phyloP scores from a whole-genome alignment of 2,329 filamentous ascomycete species.

The Cladophialophora exuberans region DNA sequence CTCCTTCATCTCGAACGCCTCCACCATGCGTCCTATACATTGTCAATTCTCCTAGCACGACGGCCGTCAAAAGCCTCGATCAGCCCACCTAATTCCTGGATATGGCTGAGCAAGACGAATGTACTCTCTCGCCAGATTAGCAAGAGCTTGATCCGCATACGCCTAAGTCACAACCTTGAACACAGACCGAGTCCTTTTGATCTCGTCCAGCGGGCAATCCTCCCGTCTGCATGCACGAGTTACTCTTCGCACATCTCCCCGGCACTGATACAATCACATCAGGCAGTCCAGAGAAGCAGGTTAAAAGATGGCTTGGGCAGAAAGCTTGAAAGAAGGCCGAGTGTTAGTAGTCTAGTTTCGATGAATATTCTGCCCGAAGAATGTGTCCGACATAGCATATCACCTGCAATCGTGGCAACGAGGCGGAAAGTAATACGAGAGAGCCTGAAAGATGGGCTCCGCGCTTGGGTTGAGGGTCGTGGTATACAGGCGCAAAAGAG shows the following conservation, averaged over 20 bases:
- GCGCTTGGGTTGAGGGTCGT: conserved; percentile 63
- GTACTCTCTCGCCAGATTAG: conserved; percentile 66
- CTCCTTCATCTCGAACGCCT: conserved; percentile 67
- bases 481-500: conserved; percentile 38
- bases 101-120: conserved; percentile 69
- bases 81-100: conserved; percentile 65
- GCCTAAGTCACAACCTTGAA: conserved; percentile 64
- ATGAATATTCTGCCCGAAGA: conserved; percentile 37
- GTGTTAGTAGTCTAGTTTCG: conserved; percentile 38
- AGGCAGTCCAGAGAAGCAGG: conserved; percentile 24
- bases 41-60: conserved; percentile 61
- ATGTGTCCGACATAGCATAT: conserved; percentile 46
- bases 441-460: conserved; percentile 67
- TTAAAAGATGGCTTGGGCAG: conserved; percentile 30
- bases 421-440: conserved; percentile 68
- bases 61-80: conserved; percentile 62
- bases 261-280: conserved; percentile 31
- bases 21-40: conserved; percentile 56
- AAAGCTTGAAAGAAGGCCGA: conserved; percentile 36
- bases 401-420: conserved; percentile 65
- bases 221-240: conserved; percentile 63
- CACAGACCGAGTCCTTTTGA: conserved; percentile 62
- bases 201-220: conserved; percentile 65
- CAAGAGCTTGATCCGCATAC: conserved; percentile 67
- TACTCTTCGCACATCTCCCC: conserved; percentile 31